These are phyloP conservation scores for Williopsis jadinii DNA, from an alignment of 1,139 yeast species.

Conservation along the genomic window DNA sequence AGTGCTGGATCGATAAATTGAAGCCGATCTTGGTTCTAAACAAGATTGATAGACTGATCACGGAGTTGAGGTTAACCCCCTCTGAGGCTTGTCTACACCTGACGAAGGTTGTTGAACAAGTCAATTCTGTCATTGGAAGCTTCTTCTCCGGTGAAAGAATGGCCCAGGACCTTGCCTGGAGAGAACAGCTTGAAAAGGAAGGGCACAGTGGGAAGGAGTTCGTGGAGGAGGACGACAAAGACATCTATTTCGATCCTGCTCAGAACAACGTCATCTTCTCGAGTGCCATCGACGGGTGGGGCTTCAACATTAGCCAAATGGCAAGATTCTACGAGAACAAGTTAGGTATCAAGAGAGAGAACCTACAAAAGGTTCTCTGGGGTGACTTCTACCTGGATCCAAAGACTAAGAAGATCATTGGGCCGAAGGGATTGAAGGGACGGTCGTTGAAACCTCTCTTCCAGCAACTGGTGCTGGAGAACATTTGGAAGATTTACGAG, in stretches of 20 bases:
- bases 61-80: constrained; percentile 78
- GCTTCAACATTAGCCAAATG: constrained; percentile 83
- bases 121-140: constrained; percentile 89
- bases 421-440: constrained; percentile 46
- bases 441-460: constrained; percentile 66
- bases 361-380: constrained; percentile 86
- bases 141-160: constrained; percentile 91
- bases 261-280: constrained; percentile 90
- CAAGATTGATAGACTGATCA: constrained; percentile 81
- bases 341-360: constrained; percentile 76
- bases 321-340: constrained; percentile 82
- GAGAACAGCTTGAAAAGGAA: constrained; percentile 47
- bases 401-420: constrained; percentile 75
- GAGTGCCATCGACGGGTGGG: constrained; percentile 97
- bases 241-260: constrained; percentile 83
- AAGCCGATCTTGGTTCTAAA: constrained; percentile 89
- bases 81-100: constrained; percentile 81
- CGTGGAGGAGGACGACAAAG: constrained; percentile 74
- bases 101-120: constrained; percentile 77
- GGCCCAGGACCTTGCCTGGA: constrained; percentile 82
- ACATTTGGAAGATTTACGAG: constrained; percentile 87
- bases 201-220: constrained; percentile 45
- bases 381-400: constrained; percentile 90
- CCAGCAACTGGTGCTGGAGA: constrained; percentile 81
- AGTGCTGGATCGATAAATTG: constrained; percentile 90